Base-by-base conservation (phyloP, 202 grass and related monocot genomes). In the Dendrocalamus latiflorus region DNA sequence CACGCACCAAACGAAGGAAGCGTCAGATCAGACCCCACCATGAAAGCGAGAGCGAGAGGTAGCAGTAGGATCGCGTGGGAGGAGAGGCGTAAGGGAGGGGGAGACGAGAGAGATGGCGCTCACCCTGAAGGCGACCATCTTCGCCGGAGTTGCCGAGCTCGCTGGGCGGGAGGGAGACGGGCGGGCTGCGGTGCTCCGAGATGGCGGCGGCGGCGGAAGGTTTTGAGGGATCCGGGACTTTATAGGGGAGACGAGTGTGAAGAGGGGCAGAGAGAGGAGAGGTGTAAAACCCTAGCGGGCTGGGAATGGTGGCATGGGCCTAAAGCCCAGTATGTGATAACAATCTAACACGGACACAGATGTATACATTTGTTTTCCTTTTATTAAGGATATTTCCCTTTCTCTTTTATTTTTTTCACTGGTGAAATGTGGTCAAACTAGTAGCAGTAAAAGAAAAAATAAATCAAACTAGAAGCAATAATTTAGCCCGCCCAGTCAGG, bases 81-180 rank as follows among this genome's bases (percentile, higher is more conserved):
- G 22, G 25, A 67, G 25, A 26, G 37, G 54, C 16, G 34, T 53
- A 45, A 8, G 34, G 65, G 37, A 62, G 4, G 38, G 14, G 18
- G 65, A 65, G 28, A 48, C 26, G 10, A 45, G 43, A 49, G 79
- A 22, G 8, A 10, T 24, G 44, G 4, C 0, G 17, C 86, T 85
- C 41, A 91, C 90, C 90, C 84, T 91, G 83, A 93, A 93, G 16
- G 73, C 81, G 8, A 85, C 90, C 90, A 96, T 96, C 73, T 12
- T 81, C 83, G 69, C 64, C 51, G 64, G 54, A 57, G 49, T 21
- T 30, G 50, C 61, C 12, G 43, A 57, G 51, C 17, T 66, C 55
- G 66, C 51, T 13, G 41, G 38, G 36, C 22, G 2, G 25, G 1
- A 13, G 26, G 24, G 33, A 15, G 49, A 1, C 14, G 9, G 4